These are phyloP conservation scores for Acer campestre DNA, from an alignment of 345 rosid genomes.

Conservation along the genomic window DNA sequence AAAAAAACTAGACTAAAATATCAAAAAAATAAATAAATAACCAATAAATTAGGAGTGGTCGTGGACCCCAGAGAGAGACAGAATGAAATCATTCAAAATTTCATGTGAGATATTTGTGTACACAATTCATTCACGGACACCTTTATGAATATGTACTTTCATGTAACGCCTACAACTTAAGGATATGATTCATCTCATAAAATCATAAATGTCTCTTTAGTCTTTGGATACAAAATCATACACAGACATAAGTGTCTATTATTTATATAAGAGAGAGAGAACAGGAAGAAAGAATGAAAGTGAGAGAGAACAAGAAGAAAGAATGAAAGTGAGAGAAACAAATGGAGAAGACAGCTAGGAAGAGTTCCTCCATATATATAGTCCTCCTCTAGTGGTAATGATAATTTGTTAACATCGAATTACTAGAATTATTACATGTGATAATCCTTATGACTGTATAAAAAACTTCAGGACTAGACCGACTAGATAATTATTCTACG, in stretches of 20 bases:
- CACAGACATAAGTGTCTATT: too few relatives aligned
- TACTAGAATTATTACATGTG: too few relatives aligned
- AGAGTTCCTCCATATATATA: not conserved
- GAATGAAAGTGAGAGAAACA: not conserved
- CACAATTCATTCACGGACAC: not conserved
- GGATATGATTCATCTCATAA: not conserved
- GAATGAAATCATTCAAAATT: not conserved
- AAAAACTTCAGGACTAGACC: too few relatives aligned
- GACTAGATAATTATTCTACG: too few relatives aligned
- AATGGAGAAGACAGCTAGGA: not conserved
- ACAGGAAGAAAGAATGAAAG: not conserved
- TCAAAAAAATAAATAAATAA: not conserved
- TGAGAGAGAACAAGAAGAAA: not conserved
- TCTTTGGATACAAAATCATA: too few relatives aligned
- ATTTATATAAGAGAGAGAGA: too few relatives aligned
- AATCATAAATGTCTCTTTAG: not conserved
- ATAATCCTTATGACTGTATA: too few relatives aligned
- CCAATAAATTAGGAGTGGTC: not conserved
- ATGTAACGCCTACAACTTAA: not conserved
- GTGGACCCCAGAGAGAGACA: not conserved
- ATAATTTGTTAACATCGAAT: too few relatives aligned
- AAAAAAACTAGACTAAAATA: not conserved
- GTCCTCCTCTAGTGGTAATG: too few relatives aligned
- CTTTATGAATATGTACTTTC: not conserved
- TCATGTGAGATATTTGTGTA: not conserved